These are phyloP conservation scores for Phaeosphaeriaceae sp. DNA, from an alignment of 2,329 filamentous ascomycete genomes.

Conservation along the genomic window DNA sequence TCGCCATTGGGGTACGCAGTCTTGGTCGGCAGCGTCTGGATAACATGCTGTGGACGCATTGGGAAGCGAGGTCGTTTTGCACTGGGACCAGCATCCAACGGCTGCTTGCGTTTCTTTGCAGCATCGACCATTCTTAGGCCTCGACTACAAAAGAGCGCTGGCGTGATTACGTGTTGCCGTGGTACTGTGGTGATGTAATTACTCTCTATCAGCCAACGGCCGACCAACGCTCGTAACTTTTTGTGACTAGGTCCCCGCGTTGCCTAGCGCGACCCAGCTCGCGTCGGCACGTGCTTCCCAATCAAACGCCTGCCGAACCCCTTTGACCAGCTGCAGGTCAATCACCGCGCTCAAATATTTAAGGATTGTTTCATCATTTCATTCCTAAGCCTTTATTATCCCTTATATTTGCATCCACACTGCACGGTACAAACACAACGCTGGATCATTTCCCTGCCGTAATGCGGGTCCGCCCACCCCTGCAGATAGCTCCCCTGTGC, in stretches of 20 bases:
- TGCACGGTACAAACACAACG: background rate
- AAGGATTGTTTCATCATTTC: conserved; percentile 2
- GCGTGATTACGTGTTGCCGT: background rate
- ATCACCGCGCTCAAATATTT: too few relatives aligned
- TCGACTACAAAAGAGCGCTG: conserved; percentile 3
- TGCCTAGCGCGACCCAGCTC: conserved; percentile 9
- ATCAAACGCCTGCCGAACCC: background rate
- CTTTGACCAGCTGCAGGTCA: background rate
- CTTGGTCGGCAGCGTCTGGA: conserved; percentile 36
- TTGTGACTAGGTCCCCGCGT: conserved; percentile 2
- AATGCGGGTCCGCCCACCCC: conserved; percentile 18
- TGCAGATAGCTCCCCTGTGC: conserved; percentile 31
- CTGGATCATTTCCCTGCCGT: conserved; percentile 20
- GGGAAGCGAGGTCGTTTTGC: conserved; percentile 38
- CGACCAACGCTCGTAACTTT: background rate
- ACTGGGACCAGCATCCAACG: conserved; percentile 15
- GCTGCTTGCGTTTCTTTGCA: conserved; percentile 33
- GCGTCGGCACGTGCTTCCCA: conserved; percentile 15
- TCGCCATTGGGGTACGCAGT: conserved; percentile 73
- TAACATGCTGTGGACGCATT: conserved; percentile 32
- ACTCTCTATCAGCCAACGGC: conserved; percentile 1
- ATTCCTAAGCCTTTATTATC: background rate
- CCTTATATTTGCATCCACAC: conserved; percentile 5
- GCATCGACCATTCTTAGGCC: conserved; percentile 24
- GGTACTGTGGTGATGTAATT: background rate